These are phyloP conservation scores for Peterozyma toletana DNA, from an alignment of 805 yeast species.

Conservation along the genomic window DNA sequence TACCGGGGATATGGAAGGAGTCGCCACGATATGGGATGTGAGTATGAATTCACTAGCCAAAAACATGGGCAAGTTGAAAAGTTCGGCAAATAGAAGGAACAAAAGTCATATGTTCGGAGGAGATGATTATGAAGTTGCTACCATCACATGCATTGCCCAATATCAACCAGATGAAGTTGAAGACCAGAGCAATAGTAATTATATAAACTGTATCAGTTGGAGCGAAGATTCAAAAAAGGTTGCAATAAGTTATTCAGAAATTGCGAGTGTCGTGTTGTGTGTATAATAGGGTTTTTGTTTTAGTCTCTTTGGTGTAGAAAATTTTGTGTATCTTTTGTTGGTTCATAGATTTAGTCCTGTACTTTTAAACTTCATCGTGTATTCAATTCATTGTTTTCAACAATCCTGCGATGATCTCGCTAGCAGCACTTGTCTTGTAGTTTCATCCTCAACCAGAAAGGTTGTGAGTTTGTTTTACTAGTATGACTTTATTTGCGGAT, in stretches of 20 bases:
- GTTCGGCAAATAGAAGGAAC: neutral
- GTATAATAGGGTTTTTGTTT: neutral
- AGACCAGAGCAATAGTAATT: conserved; percentile 7
- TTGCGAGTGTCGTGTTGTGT: conserved; percentile 14
- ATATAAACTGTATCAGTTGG: conserved; percentile 18
- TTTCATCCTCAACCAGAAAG: too few species aligned
- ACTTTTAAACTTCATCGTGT: too few species aligned
- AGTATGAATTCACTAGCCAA: conserved; percentile 7
- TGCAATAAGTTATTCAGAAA: conserved; percentile 18
- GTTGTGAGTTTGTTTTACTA: too few species aligned
- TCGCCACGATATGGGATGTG: conserved; percentile 45
- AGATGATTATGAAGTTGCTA: neutral
- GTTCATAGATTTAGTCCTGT: too few species aligned
- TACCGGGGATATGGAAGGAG: conserved; percentile 62
- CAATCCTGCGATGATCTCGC: too few species aligned
- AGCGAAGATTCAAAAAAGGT: conserved; percentile 15
- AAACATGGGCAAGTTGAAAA: neutral
- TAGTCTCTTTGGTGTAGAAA: too few species aligned
- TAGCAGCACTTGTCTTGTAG: too few species aligned
- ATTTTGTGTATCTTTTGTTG: too few species aligned
- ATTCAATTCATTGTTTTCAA: too few species aligned
- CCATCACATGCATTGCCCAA: conserved; percentile 3
- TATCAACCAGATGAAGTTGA: conserved; percentile 17
- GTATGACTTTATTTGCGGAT: too few species aligned
- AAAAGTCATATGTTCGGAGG: neutral